Conservation (phyloP, 164 flowering plant species). For the Euptelea pleiosperma region DNA sequence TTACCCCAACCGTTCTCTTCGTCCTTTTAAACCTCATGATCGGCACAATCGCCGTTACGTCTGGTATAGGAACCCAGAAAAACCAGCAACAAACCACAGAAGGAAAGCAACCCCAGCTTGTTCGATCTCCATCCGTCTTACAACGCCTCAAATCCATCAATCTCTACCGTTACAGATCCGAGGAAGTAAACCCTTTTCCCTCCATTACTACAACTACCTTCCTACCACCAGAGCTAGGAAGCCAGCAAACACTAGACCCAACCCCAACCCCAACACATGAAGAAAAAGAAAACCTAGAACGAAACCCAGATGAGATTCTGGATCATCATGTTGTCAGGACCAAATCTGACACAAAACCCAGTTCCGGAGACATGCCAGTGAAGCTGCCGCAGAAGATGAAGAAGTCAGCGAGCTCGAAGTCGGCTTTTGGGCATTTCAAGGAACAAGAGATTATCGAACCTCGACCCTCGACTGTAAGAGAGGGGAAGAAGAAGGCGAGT, state of each 20-base stretch:
- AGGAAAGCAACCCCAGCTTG: no score
- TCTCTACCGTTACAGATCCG: constrained; percentile 20
- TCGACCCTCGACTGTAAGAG: constrained; percentile 21
- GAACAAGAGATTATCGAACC: constrained; percentile 15
- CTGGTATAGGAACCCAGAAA: constrained; percentile 28
- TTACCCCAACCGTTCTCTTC: constrained; percentile 59
- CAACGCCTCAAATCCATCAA: constrained; percentile 48
- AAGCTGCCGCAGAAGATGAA: constrained; percentile 44
- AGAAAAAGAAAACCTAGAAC: neutral
- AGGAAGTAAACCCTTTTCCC: no score
- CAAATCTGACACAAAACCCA: constrained; percentile 45
- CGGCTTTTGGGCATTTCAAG: constrained; percentile 38
- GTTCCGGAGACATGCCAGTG: constrained; percentile 34
- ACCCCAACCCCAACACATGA: no score
- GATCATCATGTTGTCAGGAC: constrained; percentile 26
- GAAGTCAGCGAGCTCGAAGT: constrained; percentile 57
- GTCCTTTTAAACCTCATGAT: constrained; percentile 50
- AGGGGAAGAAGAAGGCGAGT: constrained; percentile 5
- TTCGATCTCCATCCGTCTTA: constrained; percentile 36
- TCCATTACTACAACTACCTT: no score
- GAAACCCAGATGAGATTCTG: constrained; percentile 8
- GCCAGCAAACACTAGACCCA: no score
- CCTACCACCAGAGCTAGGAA: no score
- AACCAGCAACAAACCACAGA: no score
- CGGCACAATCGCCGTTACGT: constrained; percentile 41